phyloP scores from a whole-genome alignment of 2,329 filamentous ascomycete species.

The Penicillium sp. region DNA sequence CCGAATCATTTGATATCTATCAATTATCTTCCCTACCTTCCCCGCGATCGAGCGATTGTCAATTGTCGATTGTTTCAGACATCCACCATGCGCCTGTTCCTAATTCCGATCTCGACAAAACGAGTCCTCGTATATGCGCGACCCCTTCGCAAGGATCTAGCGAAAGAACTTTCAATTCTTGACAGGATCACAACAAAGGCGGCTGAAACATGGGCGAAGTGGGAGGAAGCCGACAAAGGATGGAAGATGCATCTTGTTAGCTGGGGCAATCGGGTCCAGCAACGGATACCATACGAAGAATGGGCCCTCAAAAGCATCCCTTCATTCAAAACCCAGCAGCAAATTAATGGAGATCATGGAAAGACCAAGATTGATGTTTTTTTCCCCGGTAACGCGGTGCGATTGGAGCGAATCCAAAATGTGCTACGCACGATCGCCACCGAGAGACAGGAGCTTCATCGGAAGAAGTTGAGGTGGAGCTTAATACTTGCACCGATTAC shows the following conservation, averaged over 20 bases:
- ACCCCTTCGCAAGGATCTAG: conserved; percentile 59
- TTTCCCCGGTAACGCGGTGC: conserved; percentile 71
- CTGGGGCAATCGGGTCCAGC: conserved; percentile 81
- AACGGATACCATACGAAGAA: conserved; percentile 91
- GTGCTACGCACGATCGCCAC: conserved; percentile 71
- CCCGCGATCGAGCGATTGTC: not conserved
- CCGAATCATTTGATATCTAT: not conserved
- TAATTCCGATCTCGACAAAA: conserved; percentile 87
- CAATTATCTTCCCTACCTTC: not conserved
- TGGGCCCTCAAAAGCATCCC: conserved; percentile 97
- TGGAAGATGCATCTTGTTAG: conserved; percentile 87
- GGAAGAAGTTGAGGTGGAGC: conserved; percentile 74
- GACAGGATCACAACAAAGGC: conserved; percentile 72
- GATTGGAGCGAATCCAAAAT: conserved; percentile 59
- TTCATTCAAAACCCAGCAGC: conserved; percentile 66
- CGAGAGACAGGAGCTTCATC: conserved; percentile 76
- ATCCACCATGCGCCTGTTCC: conserved; percentile 76
- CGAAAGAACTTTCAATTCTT: conserved; percentile 55
- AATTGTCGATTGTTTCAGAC: not conserved
- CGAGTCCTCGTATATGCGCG: conserved; percentile 92
- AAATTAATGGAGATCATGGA: conserved; percentile 61
- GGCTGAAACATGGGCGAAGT: conserved; percentile 73
- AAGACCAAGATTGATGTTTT: conserved; percentile 65
- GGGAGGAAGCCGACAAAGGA: conserved; percentile 78
- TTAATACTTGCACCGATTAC: conserved; percentile 78